Percentiles rank a stretch among this genome's conserved stretches.
Conservation (phyloP, 2,329 filamentous ascomycete genomes). For the Simplicillium aogashimaense region DNA sequence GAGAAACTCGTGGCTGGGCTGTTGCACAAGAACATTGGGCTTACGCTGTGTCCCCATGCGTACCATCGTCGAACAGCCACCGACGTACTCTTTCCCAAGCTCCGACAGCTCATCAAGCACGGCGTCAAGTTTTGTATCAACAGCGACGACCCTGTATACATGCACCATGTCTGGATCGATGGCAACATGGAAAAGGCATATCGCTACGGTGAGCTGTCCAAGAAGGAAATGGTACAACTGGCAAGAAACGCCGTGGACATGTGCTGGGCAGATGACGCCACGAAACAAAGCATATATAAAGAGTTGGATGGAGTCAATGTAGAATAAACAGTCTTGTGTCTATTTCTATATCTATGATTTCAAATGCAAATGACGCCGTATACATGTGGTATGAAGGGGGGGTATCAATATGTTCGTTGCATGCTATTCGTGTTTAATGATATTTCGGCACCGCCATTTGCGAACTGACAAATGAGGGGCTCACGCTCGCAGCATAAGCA, state of each 20-base stretch:
- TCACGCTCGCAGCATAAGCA: too few species aligned
- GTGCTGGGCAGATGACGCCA: slow-evolving; percentile 29
- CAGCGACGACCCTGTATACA: slow-evolving; percentile 63
- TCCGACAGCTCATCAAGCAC: slow-evolving; percentile 43
- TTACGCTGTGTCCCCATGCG: slow-evolving; percentile 55
- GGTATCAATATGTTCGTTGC: too few species aligned
- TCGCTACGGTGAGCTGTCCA: slow-evolving; percentile 26
- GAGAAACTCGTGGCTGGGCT: slow-evolving; percentile 45
- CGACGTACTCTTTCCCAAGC: slow-evolving; percentile 37
- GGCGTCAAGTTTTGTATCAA: slow-evolving; percentile 61
- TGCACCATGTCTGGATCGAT: slow-evolving; percentile 48
- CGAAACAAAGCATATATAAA: slow-evolving; percentile 20
- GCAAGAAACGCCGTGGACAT: slow-evolving; percentile 32
- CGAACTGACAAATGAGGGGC: too few species aligned
- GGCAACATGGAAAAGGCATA: slow-evolving; percentile 34
- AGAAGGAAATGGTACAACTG: slow-evolving; percentile 30
- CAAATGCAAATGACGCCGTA: too few species aligned
- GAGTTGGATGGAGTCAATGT: slow-evolving; percentile 14
- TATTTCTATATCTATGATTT: too few species aligned
- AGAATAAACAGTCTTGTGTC: background rate
- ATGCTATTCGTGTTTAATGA: too few species aligned
- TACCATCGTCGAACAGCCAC: slow-evolving; percentile 11
- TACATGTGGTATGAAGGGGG: too few species aligned
- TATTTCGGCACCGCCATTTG: too few species aligned
- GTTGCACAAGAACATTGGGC: slow-evolving; percentile 41